Conservation (phyloP, 2,329 filamentous ascomycete genomes). For the Epicoccum sorghinum region DNA sequence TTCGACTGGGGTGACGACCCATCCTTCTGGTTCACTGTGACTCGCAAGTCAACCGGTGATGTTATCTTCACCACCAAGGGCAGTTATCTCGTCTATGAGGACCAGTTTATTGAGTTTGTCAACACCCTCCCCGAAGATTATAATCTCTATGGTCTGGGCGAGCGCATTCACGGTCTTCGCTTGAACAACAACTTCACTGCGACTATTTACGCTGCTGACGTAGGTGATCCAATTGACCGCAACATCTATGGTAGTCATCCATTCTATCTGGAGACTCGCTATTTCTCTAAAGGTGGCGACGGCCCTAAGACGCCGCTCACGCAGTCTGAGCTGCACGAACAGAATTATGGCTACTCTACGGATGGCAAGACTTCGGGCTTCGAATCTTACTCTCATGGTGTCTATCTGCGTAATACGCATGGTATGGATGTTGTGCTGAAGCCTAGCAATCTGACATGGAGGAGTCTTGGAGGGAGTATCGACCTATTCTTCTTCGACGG, state of each 20-base stretch:
- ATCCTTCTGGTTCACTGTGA: conserved; percentile 63
- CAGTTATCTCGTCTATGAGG: conserved; percentile 71
- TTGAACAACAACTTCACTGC: conserved; percentile 76
- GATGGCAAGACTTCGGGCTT: conserved; percentile 56
- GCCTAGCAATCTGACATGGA: conserved; percentile 71
- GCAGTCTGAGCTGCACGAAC: conserved; percentile 54
- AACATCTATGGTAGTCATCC: conserved; percentile 81
- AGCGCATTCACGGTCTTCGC: conserved; percentile 72
- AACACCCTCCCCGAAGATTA: conserved; percentile 71
- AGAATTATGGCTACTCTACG: neutral
- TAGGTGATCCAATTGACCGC: conserved; percentile 65
- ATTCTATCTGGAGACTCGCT: conserved; percentile 80
- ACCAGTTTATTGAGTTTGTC: conserved; percentile 78
- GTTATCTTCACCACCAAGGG: conserved; percentile 71
- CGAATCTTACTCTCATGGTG: conserved; percentile 73
- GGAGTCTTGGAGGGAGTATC: conserved; percentile 75
- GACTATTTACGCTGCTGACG: conserved; percentile 71
- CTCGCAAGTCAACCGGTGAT: conserved; percentile 65
- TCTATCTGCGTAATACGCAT: conserved; percentile 79
- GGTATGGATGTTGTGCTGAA: conserved; percentile 73
- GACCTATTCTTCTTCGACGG: conserved; percentile 83
- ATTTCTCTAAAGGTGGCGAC: conserved; percentile 63
- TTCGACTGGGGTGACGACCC: conserved; percentile 62
- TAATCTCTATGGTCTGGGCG: conserved; percentile 77
- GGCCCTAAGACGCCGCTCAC: conserved; percentile 61